Base-by-base conservation (phyloP, 257 asterid genomes). In the Anisodus acutangulus region DNA sequence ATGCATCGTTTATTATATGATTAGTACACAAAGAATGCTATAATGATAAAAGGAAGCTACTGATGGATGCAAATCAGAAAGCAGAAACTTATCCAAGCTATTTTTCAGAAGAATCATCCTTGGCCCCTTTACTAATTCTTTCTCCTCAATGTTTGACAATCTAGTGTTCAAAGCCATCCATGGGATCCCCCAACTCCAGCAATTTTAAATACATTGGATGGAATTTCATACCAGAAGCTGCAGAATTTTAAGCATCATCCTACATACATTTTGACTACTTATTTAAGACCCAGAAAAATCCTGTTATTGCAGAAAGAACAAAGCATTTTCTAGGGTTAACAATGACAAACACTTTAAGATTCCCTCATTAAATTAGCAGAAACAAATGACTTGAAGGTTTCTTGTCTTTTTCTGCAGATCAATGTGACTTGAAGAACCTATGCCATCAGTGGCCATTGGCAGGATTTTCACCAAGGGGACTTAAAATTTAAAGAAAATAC, bases 51-150 rank as follows among this genome's bases (percentile, higher is more conserved):
- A 8, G 58, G 49, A 9, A 71, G 7, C 79, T 9, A 47, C 60
- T 19, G 41, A 72, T 19, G 9, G 60, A 72, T 72, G 60, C 19
- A 6, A 12, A 8, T 71, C 58, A 71, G 79, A 71, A 71, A 47
- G 35, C 80, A 72, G 60, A 72, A 72, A 47, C 19, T 10, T 47
- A 22, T 72, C 80, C 4, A 0, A 72, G 41, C 58, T n/a, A 72
- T 72, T 9, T 19, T 72, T 72, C 59, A 72, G 59, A 45, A 47
- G 59, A 72, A 72, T 72, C 59, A 72, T 4, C 60, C 41, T 47
- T 19, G 80, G 9, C 11, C 60, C 41, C 60, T 5, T 19, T 6
- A 47, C 80, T 72, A 72, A 19, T 47, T 72, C 80, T 47, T 45
- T 72, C 41, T 72, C 57, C 76, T 5, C 47, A 12, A 13, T 72